Conservation (phyloP, 805 yeast species). For the Kodamaea leandrae region DNA sequence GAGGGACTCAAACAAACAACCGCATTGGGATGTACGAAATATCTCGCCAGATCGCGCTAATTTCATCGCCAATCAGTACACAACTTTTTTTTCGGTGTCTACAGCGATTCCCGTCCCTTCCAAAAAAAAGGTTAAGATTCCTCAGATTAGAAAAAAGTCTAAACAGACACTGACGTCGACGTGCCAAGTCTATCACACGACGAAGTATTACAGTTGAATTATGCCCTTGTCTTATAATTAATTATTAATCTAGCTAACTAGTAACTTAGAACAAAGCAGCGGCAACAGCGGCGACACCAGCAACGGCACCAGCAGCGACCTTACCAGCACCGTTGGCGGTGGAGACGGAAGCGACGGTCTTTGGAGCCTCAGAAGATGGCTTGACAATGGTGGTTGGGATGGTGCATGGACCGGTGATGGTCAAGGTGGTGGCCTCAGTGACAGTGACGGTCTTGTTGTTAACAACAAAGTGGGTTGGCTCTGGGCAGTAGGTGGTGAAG, state of each 20-base stretch:
- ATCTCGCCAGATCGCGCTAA: no score
- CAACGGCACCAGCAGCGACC: constrained; percentile 49
- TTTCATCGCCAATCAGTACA: no score
- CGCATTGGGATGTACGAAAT: no score
- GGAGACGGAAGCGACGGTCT: constrained; percentile 20
- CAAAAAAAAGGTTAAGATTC: no score
- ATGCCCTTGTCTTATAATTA: no score
- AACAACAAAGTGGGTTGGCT: constrained; percentile 61
- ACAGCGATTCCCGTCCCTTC: no score
- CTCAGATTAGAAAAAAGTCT: no score
- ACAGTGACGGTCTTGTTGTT: constrained; percentile 71
- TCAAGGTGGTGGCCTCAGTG: constrained; percentile 75
- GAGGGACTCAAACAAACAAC: no score
- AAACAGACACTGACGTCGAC: no score
- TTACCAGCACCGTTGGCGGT: constrained; percentile 35
- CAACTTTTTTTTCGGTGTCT: no score
- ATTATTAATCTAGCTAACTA: constrained; percentile 7
- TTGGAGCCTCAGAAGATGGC: constrained; percentile 16
- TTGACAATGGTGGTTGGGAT: constrained; percentile 46
- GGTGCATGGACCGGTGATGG: constrained; percentile 88
- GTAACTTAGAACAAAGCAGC: constrained; percentile 44
- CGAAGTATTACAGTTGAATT: no score
- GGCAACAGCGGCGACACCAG: constrained; percentile 51
- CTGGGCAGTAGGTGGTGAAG: constrained; percentile 82
- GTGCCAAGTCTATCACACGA: no score